Conservation (phyloP, 495 filamentous ascomycete genomes). For the Daldinia bambusicola region DNA sequence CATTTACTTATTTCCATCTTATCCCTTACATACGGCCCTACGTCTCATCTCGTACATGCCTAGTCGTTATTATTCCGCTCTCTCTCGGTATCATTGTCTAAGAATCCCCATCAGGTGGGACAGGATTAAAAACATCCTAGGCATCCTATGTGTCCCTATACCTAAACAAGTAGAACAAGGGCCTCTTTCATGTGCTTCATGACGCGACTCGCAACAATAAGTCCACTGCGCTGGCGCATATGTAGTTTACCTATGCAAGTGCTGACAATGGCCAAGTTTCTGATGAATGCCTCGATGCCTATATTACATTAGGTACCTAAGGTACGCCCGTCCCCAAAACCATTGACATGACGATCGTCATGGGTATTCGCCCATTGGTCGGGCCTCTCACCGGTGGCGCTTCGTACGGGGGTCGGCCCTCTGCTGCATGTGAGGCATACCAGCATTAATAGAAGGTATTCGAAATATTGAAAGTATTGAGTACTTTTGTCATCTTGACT, state of each 20-base stretch:
- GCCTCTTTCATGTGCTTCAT: slow-evolving; percentile 1
- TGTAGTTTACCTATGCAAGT: neutral
- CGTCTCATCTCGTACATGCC: neutral
- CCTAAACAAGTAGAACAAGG: slow-evolving; percentile 6
- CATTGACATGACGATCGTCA: slow-evolving; percentile 24
- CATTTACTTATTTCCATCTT: slow-evolving; percentile 20
- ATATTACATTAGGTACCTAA: no score
- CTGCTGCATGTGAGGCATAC: neutral
- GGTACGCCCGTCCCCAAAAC: neutral
- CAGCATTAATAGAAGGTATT: no score
- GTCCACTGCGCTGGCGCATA: neutral
- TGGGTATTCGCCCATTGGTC: slow-evolving; percentile 23
- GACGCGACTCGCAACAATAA: slow-evolving; percentile 19
- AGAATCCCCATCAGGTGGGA: neutral
- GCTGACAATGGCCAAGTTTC: slow-evolving; percentile 23
- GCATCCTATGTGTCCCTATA: no score
- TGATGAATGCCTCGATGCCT: neutral
- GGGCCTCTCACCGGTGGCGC: slow-evolving; percentile 18
- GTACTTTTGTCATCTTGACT: slow-evolving; percentile 15
- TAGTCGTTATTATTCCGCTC: neutral
- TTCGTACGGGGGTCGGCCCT: slow-evolving; percentile 9
- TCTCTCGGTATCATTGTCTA: neutral
- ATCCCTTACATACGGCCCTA: neutral
- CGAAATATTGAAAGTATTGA: slow-evolving; percentile 27
- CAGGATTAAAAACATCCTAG: slow-evolving; percentile 16